phyloP scores from a whole-genome alignment of 1,284 basidiomycete genomes.

The Pisolithus thermaeus region DNA sequence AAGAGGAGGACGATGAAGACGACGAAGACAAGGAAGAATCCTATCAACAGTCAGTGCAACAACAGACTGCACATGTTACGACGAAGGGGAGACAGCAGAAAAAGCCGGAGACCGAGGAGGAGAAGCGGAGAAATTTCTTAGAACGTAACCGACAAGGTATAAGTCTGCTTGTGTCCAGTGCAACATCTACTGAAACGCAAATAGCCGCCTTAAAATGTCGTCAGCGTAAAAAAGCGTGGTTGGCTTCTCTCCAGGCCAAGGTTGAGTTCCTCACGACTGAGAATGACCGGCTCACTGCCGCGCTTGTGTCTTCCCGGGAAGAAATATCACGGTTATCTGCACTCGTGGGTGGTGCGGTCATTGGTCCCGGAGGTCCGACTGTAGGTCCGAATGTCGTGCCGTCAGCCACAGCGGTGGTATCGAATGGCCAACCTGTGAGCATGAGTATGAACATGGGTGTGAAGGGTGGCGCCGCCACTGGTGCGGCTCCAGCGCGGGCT shows the following conservation, averaged over 20 bases:
- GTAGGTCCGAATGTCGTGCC: constrained; percentile 25
- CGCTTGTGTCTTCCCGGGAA: constrained; percentile 72
- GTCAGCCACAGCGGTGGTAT: constrained; percentile 18
- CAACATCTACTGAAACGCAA: constrained; percentile 6
- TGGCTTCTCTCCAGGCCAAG: constrained; percentile 87
- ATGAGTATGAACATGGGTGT: constrained; percentile 40
- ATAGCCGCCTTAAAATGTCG: constrained; percentile 96
- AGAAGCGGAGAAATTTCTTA: constrained; percentile 90
- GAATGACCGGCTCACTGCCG: constrained; percentile 85
- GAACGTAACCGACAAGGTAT: constrained; percentile 92
- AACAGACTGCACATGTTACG: constrained; percentile 23
- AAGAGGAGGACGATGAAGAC: constrained; percentile 48
- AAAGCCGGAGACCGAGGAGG: constrained; percentile 92
- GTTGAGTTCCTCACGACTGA: constrained; percentile 88
- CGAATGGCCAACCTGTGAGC: constrained; percentile 34
- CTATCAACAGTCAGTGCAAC: constrained; percentile 17
- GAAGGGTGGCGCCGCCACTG: constrained; percentile 21
- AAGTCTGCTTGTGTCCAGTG: constrained; percentile 1
- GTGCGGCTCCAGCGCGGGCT: constrained; percentile 21
- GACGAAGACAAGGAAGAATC: constrained; percentile 38
- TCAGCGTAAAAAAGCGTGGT: constrained; percentile 98
- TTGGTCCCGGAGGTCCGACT: constrained; percentile 33
- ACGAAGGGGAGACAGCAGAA: constrained; percentile 35
- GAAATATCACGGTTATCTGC: constrained; percentile 74
- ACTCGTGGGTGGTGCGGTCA: constrained; percentile 59